Percentiles rank a stretch among this genome's conserved stretches.
Evolutionary conservation across 169 alveolate species (phyloP).

Genomic region (Babesia bigemina): DNA sequence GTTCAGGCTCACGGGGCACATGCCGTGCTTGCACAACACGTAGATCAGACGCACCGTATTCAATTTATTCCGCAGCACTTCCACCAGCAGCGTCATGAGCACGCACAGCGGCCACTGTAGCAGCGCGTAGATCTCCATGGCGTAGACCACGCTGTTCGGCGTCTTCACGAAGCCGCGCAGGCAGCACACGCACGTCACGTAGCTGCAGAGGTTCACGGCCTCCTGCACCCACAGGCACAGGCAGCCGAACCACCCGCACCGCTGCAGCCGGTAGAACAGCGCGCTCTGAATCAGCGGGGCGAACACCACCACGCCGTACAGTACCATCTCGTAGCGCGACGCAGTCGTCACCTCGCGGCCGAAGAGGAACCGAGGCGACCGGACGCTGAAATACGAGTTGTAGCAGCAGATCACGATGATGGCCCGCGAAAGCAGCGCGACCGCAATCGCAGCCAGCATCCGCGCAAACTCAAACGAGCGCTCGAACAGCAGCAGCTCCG

Average conservation of each 20-base stretch:
- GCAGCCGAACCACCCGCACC: constrained; percentile 36
- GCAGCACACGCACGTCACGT: constrained; percentile 43
- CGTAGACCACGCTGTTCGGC: constrained; percentile 10
- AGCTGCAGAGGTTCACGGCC: constrained; percentile 24
- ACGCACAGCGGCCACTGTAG: constrained; percentile 40
- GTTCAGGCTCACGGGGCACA: constrained; percentile 48
- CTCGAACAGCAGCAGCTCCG: constrained; percentile 2
- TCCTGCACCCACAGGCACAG: constrained; percentile 19
- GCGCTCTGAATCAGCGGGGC: constrained; percentile 10
- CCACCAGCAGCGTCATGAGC: neutral
- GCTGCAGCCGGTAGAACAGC: constrained; percentile 29
- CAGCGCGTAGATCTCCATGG: constrained; percentile 13
- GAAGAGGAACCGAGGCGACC: constrained; percentile 55
- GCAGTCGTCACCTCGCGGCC: neutral
- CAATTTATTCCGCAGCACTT: neutral
- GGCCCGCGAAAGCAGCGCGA: constrained; percentile 3
- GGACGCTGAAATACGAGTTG: neutral
- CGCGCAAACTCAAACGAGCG: constrained; percentile 16
- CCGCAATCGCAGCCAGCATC: constrained; percentile 1
- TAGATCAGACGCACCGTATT: constrained; percentile 13
- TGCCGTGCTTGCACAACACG: constrained; percentile 40
- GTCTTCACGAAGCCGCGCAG: constrained; percentile 15
- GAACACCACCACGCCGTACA: constrained; percentile 15
- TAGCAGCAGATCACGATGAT: constrained; percentile 11
- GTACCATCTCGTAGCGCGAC: constrained; percentile 11